Evolutionary conservation across 148 eudicot species (phyloP).

Genomic region (Persicaria maculosa): DNA sequence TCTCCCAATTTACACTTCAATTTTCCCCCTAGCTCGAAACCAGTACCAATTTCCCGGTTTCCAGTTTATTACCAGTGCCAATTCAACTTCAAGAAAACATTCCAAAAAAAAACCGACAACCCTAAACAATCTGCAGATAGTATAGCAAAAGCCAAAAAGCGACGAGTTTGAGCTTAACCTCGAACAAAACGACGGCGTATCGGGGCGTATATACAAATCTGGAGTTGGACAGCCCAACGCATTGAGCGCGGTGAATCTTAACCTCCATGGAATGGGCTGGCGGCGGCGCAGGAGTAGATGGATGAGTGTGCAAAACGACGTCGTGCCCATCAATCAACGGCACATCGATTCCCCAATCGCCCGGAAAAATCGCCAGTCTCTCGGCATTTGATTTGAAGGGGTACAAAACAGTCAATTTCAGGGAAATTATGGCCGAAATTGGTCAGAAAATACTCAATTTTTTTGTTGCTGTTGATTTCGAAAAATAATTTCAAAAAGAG

Average conservation of each 20-base stretch:
- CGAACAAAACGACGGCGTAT: conserved; percentile 30
- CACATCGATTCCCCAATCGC: conserved; percentile 35
- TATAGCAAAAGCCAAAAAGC: background rate
- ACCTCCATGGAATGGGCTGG: conserved; percentile 64
- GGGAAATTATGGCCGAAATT: conserved; percentile 3
- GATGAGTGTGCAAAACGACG: conserved; percentile 16
- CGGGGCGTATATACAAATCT: conserved; percentile 28
- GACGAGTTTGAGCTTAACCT: conserved; percentile 28
- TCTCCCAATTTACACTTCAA: conserved; percentile 2
- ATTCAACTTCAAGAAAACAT: conserved; percentile 2
- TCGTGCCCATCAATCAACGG: conserved; percentile 45
- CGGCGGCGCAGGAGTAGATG: conserved; percentile 12
- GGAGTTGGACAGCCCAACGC: conserved; percentile 21
- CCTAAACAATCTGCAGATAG: background rate
- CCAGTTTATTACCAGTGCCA: background rate
- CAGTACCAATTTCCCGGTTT: background rate
- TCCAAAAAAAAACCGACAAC: background rate
- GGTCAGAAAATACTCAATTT: background rate
- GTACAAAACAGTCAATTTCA: conserved; percentile 1
- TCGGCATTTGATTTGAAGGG: conserved; percentile 28
- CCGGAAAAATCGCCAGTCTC: conserved; percentile 24
- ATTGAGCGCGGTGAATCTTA: conserved; percentile 40
- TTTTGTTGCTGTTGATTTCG: background rate
- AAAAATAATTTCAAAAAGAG: background rate
- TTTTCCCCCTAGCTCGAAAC: conserved; percentile 9